Conservation (phyloP, 192 early-diverging fungal genomes). For the Coemansia biformis region DNA sequence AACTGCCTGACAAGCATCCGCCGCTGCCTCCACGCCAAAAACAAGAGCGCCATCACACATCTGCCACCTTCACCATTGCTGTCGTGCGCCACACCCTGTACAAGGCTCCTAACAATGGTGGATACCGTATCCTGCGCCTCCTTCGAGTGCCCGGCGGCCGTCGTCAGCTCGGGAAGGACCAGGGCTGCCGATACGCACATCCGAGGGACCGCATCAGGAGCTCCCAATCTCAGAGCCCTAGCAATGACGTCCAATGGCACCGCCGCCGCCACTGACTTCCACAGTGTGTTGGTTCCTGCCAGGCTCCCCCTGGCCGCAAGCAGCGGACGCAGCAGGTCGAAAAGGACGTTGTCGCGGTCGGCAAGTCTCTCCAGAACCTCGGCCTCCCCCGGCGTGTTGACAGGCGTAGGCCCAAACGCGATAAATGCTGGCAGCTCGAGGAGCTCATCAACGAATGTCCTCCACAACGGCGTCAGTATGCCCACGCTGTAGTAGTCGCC, state of each 20-base stretch:
- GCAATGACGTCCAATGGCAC: constrained; percentile 8
- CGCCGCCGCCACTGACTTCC: constrained; percentile 7
- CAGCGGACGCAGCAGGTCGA: constrained; percentile 14
- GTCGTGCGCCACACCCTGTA: not conserved
- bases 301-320: constrained; percentile 10
- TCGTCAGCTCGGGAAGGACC: constrained; percentile 11
- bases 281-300: constrained; percentile 8
- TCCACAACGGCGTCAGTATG: constrained; percentile 19
- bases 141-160: not conserved
- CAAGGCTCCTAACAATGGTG: constrained; percentile 2
- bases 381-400: not conserved
- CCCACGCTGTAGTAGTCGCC: constrained; percentile 13
- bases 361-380: constrained; percentile 9
- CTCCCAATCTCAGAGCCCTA: constrained; percentile 1
- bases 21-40: constrained; percentile 26
- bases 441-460: constrained; percentile 14
- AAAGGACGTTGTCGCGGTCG: constrained; percentile 13
- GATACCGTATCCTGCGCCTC: not conserved
- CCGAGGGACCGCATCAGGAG: not conserved
- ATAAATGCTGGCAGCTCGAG: constrained; percentile 7
- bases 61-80: not conserved
- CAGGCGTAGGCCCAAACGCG: constrained; percentile 2
- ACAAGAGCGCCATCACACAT: constrained; percentile 15
- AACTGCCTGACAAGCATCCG: constrained; percentile 1
- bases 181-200: constrained; percentile 19